These are phyloP conservation scores for Colletotrichum melonis DNA, from an alignment of 2,329 filamentous ascomycete genomes.

Conservation along the genomic window DNA sequence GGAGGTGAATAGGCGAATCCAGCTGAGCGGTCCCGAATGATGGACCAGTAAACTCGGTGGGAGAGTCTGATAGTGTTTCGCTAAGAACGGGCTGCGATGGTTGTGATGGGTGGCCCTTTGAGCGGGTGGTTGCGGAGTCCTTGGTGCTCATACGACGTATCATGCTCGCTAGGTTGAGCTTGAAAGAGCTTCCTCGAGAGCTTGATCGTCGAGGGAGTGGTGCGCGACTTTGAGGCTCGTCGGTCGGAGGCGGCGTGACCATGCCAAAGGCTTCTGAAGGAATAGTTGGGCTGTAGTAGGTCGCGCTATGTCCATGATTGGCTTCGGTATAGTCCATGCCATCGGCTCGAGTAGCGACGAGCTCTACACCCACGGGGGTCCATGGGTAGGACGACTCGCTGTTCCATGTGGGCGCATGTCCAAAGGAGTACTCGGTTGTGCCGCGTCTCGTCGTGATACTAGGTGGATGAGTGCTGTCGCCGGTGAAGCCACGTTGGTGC, in stretches of 20 bases:
- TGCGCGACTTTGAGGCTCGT: slow-evolving; percentile 19
- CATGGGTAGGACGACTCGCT: slow-evolving; percentile 31
- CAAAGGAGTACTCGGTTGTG: slow-evolving; percentile 30
- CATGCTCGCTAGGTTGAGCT: slow-evolving; percentile 48
- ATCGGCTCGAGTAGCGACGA: slow-evolving; percentile 35
- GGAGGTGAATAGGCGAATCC: slow-evolving; percentile 23
- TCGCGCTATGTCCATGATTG: slow-evolving; percentile 45
- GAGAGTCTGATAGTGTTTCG: slow-evolving; percentile 42
- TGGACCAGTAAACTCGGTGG: slow-evolving; percentile 41
- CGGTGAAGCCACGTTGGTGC: slow-evolving; percentile 25
- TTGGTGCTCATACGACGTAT: slow-evolving; percentile 46
- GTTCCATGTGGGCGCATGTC: slow-evolving; percentile 32
- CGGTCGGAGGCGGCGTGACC: slow-evolving; percentile 42
- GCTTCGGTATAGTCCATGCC: slow-evolving; percentile 36
- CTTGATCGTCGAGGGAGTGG: slow-evolving; percentile 40
- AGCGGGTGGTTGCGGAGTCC: slow-evolving; percentile 10
- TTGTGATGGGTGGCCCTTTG: slow-evolving; percentile 17
- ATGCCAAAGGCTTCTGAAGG: slow-evolving; percentile 55
- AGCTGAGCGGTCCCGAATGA: slow-evolving; percentile 9
- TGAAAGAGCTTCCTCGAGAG: slow-evolving; percentile 49
- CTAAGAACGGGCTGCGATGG: slow-evolving; percentile 18
- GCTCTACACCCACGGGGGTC: slow-evolving; percentile 32
- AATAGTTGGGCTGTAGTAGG: slow-evolving; percentile 55
- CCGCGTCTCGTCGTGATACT: slow-evolving; percentile 26
- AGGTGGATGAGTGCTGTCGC: slow-evolving; percentile 19